Conservation (phyloP, 495 filamentous ascomycete species). For the Stereocaulon alpinum region DNA sequence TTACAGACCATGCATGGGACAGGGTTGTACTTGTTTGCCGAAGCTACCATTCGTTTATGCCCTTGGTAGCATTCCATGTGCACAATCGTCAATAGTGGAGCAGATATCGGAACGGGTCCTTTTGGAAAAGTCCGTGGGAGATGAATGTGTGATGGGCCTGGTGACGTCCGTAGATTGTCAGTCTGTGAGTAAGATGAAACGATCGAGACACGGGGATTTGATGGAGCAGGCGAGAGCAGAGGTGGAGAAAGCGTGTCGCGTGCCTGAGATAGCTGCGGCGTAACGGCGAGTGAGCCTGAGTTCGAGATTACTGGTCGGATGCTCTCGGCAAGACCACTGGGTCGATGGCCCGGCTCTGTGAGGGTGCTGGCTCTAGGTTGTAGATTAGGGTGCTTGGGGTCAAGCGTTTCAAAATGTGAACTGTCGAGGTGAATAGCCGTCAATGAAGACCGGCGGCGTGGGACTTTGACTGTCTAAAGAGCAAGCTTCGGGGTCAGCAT, state of each 20-base stretch:
- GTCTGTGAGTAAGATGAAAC: slow-evolving; percentile 3
- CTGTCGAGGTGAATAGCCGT: slow-evolving; percentile 17
- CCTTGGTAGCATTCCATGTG: slow-evolving; percentile 39
- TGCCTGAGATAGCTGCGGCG: not conserved
- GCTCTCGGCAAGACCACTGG: slow-evolving; percentile 15
- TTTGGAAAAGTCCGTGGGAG: slow-evolving; percentile 14
- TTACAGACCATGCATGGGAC: slow-evolving; percentile 43
- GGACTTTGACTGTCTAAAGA: slow-evolving; percentile 5
- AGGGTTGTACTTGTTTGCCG: slow-evolving; percentile 37
- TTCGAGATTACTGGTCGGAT: slow-evolving; percentile 2
- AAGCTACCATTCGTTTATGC: slow-evolving; percentile 34
- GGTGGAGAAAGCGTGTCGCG: slow-evolving; percentile 13
- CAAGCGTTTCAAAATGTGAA: slow-evolving; percentile 13
- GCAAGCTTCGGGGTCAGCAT: too few relatives aligned
- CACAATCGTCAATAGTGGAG: slow-evolving; percentile 31
- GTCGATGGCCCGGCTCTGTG: slow-evolving; percentile 5
- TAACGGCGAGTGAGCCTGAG: not conserved
- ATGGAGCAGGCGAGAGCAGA: slow-evolving; percentile 3
- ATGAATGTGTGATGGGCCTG: slow-evolving; percentile 5
- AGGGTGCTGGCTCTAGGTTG: slow-evolving; percentile 13
- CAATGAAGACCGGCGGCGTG: slow-evolving; percentile 17
- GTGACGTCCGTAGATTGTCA: slow-evolving; percentile 3
- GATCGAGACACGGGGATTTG: slow-evolving; percentile 3
- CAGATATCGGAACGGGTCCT: slow-evolving; percentile 8
- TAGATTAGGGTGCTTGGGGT: slow-evolving; percentile 1